Conservation (phyloP, 2,329 filamentous ascomycete species). For the Aureobasidium sp. region DNA sequence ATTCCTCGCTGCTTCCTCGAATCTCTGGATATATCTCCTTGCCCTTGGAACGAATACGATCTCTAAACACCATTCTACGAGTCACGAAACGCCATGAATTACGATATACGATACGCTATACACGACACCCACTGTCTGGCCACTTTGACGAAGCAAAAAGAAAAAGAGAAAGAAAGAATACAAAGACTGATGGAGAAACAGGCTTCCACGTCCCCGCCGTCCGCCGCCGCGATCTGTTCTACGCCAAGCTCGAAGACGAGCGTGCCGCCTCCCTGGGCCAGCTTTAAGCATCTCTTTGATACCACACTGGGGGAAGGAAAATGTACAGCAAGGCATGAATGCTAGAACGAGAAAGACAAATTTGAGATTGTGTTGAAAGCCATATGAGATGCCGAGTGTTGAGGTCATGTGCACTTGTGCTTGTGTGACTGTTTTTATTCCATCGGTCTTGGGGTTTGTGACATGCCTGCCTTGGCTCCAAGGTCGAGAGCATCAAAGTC, state of each 20-base stretch:
- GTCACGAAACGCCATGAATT: neutral
- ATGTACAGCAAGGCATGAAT: neutral
- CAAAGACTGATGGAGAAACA: slow-evolving; percentile 23
- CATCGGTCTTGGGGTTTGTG: no score
- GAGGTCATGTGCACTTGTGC: no score
- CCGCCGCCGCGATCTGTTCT: slow-evolving; percentile 55
- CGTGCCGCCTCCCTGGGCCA: slow-evolving; percentile 42
- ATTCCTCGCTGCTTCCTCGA: neutral
- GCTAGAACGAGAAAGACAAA: neutral
- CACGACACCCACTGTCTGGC: neutral
- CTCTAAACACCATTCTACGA: neutral
- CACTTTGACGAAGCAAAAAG: neutral
- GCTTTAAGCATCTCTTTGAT: slow-evolving; percentile 15
- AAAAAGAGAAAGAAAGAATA: neutral
- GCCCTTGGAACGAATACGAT: no score
- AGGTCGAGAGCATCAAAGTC: no score
- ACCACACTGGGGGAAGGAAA: neutral
- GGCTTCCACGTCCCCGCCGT: slow-evolving; percentile 58
- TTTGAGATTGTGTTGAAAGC: neutral
- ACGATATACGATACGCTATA: neutral
- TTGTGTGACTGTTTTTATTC: no score
- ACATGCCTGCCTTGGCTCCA: no score
- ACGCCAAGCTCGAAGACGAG: slow-evolving; percentile 56
- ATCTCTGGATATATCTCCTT: neutral
- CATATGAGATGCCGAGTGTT: neutral